Evolutionary conservation across 2,329 filamentous ascomycete genomes (phyloP), one percentile per base, ranked within the genome.

Genomic region (Magnaporthiopsis incrustans): DNA sequence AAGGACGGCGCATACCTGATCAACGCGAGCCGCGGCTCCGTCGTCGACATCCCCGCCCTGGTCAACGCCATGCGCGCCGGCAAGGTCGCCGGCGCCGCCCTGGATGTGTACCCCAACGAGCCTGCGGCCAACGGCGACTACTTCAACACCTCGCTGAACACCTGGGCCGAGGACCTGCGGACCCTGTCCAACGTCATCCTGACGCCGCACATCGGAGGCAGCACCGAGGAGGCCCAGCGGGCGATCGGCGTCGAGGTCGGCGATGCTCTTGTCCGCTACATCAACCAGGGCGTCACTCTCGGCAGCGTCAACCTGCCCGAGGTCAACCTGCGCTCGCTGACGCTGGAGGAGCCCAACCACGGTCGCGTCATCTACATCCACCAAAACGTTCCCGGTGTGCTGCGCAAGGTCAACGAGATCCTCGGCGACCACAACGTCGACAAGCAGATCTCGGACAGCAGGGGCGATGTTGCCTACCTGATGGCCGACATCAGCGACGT

Each of bases 231-330:
- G 78, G 95, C 95, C 6, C 95, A 99, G 79, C 89, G 91, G 65
- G 94, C 95, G 22, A 99, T 99, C 74, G 95, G 95, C 70, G 84
- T 96, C 58, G 95, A 99, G 81, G 95, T 99, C 65, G 87, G 85
- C 68, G 89, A 95, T 60, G 90, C 93, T 57, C 81, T 99, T 63
- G 90, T 96, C 65, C 87, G 91, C 72, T 99, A 98, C 76, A 95
- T 98, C 74, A 99, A 98, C 79, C 92, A 95, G 76, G 95, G 95
- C 66, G 87, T 89, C 64, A 99, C 95, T 3, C 77, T 96, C 32
- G 93, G 92, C 69, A 92, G 93, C 66, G 95, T 98, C 74, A 99
- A 99, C 79, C 82, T 99, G 80, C 95, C 95, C n/a, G 95, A 98
- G 77, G 90, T 97, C 70, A 88, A 88, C 70, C 83, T 99, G 71